A percentile compares a stretch with the other conserved stretches of the same genome.
Conservation (phyloP, 116 monocot species). For the Cymodocea nodosa region DNA sequence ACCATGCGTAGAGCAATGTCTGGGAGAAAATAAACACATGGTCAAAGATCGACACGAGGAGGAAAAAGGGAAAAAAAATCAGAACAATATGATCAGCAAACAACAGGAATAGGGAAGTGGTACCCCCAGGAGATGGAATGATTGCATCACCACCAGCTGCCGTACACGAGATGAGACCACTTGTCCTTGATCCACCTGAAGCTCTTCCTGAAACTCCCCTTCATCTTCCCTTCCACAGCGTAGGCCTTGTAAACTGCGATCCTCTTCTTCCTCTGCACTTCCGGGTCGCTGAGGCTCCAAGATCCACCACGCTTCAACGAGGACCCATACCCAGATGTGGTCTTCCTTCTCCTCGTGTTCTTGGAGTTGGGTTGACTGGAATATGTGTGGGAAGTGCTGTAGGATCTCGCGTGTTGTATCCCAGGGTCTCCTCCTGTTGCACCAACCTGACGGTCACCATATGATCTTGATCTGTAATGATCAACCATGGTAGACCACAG, state of each 20-base stretch:
- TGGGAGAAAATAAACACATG: background rate
- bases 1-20: background rate
- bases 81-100: background rate
- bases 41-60: background rate
- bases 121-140: too few species aligned
- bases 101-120: background rate
- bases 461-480: constrained; percentile 41
- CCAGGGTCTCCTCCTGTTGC: background rate
- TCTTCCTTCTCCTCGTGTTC: constrained; percentile 2
- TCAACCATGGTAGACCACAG: constrained; percentile 29
- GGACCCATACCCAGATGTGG: constrained; percentile 2
- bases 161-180: constrained; percentile 48
- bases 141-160: constrained; percentile 45
- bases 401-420: constrained; percentile 26
- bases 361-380: background rate
- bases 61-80: background rate
- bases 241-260: constrained; percentile 84
- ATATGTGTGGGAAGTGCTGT: constrained; percentile 27
- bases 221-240: constrained; percentile 79
- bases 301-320: constrained; percentile 1
- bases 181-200: constrained; percentile 76
- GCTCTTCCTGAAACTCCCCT: constrained; percentile 68
- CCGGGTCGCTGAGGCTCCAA: constrained; percentile 61
- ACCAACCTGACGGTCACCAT: constrained; percentile 5
- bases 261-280: constrained; percentile 79